phyloP scores from a whole-genome alignment of 2,329 filamentous ascomycete species.

The Sclerotiophoma versabilis region DNA sequence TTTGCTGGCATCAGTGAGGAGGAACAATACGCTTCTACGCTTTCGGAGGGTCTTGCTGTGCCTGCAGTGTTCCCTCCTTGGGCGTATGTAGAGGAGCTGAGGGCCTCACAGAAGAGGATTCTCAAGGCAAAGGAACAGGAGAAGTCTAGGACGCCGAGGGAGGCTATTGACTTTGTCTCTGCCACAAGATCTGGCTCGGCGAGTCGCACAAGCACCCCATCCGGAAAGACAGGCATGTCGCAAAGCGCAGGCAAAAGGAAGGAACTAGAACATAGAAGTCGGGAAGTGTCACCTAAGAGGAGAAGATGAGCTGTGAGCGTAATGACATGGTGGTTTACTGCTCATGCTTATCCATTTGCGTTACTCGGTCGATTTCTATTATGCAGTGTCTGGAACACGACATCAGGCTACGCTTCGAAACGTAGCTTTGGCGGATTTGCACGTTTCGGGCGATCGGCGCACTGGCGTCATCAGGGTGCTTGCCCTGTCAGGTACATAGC shows the following conservation, averaged over 20 bases:
- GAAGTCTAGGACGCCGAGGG: constrained; percentile 35
- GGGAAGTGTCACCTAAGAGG: constrained; percentile 42
- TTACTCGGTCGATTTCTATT: background rate
- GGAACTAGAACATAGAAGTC: constrained; percentile 40
- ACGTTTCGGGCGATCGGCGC: constrained; percentile 12
- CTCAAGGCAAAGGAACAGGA: constrained; percentile 43
- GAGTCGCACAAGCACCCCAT: constrained; percentile 34
- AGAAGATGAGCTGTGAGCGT: constrained; percentile 23
- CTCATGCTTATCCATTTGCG: no score
- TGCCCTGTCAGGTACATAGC: constrained; percentile 18
- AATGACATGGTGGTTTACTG: background rate
- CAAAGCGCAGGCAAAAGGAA: constrained; percentile 37
- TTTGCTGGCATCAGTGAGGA: constrained; percentile 67
- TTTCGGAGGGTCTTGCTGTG: constrained; percentile 50
- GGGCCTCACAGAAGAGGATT: constrained; percentile 50
- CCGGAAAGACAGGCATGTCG: constrained; percentile 22
- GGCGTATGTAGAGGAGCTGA: constrained; percentile 54
- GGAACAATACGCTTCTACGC: constrained; percentile 71
- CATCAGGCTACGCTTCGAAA: background rate
- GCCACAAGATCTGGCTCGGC: constrained; percentile 34
- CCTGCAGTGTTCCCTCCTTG: constrained; percentile 51
- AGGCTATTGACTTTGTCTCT: constrained; percentile 46
- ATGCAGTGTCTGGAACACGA: background rate
- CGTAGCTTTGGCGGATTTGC: constrained; percentile 7
- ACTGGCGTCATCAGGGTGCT: constrained; percentile 19